Evolutionary conservation across 2,329 filamentous ascomycete genomes (phyloP).

Genomic region (Fusarium gaditjirri): DNA sequence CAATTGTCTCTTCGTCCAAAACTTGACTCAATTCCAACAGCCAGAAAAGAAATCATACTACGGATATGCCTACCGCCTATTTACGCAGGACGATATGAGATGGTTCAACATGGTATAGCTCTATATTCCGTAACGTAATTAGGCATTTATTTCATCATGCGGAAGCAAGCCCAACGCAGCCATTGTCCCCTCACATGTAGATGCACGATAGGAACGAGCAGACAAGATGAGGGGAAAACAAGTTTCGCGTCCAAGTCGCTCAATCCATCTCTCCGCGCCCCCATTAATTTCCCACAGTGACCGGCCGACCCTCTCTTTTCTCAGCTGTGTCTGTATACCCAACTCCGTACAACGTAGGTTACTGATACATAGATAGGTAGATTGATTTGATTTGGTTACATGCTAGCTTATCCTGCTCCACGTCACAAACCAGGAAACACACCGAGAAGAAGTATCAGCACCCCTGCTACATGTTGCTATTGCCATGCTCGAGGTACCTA

Average conservation of each 20-base stretch:
- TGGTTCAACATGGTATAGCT: constrained; percentile 7
- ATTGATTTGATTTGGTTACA: constrained; percentile 1
- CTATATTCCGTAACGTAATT: background rate
- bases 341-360: background rate
- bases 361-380: constrained; percentile 9
- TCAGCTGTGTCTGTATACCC: constrained; percentile 1
- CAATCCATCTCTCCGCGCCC: constrained; percentile 8
- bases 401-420: constrained; percentile 21
- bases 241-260: constrained; percentile 15
- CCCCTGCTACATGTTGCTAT: background rate
- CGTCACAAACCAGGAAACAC: constrained; percentile 1
- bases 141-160: constrained; percentile 19
- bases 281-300: constrained; percentile 16
- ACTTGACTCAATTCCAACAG: background rate
- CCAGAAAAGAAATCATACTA: background rate
- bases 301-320: constrained; percentile 7
- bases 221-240: background rate
- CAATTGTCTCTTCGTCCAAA: background rate
- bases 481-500: background rate
- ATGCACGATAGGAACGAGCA: background rate
- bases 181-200: background rate
- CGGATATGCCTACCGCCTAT: background rate
- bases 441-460: background rate
- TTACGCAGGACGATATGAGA: constrained; percentile 1
- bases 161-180: background rate